Evolutionary conservation across 2,329 filamentous ascomycete species (phyloP).

Genomic region (Curvularia sp.): DNA sequence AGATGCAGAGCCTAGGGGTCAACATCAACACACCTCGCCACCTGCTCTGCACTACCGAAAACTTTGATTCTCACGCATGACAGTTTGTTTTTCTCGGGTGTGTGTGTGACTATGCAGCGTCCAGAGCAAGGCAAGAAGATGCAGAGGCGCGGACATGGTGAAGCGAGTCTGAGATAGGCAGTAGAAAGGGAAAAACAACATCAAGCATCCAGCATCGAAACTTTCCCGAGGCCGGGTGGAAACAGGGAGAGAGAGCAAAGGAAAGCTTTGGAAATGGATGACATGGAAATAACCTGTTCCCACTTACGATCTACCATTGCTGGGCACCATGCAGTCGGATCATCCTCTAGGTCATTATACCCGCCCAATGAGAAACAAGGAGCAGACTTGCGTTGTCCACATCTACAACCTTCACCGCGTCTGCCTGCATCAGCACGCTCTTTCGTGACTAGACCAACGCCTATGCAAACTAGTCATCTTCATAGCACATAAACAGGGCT

Average conservation of each 20-base stretch:
- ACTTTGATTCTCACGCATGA: background rate
- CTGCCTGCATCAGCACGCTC: background rate
- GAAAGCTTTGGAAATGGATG: no score
- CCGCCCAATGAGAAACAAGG: background rate
- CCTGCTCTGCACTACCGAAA: background rate
- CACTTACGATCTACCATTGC: background rate
- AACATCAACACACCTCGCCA: no score
- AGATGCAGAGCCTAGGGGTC: no score
- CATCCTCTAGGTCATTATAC: background rate
- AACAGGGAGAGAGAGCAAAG: no score
- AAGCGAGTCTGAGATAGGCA: background rate
- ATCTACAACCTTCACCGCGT: background rate
- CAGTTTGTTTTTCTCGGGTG: background rate
- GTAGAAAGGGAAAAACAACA: background rate
- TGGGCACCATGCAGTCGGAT: background rate
- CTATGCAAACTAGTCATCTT: background rate
- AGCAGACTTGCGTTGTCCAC: background rate
- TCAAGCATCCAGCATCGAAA: background rate
- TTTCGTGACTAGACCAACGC: background rate
- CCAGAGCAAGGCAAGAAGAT: background rate
- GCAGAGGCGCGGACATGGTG: background rate
- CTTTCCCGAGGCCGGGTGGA: background rate
- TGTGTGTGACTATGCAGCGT: background rate
- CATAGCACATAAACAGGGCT: background rate
- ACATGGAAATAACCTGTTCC: no score